A percentile compares a stretch with the other conserved stretches of the same genome.
Conservation (phyloP, 768 basidiomycete species). For the Pisolithus tinctorius region DNA sequence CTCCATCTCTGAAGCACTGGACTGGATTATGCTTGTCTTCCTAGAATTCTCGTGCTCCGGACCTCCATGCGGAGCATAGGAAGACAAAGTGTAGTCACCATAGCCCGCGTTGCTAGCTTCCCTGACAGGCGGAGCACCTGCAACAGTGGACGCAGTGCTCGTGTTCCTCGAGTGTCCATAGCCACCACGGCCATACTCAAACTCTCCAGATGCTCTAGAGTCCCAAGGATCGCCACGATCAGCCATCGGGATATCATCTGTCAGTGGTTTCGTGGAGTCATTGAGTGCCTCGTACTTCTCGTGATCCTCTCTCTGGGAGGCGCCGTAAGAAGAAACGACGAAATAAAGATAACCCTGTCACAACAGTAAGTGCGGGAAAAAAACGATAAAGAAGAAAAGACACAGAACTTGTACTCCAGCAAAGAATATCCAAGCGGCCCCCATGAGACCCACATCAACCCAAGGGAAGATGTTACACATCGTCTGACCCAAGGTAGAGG, state of each 20-base stretch:
- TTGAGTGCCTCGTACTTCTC: conserved; percentile 71
- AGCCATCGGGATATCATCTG: conserved; percentile 56
- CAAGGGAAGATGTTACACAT: conserved; percentile 90
- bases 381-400: neutral
- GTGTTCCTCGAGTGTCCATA: conserved; percentile 47
- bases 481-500: conserved; percentile 48
- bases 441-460: conserved; percentile 91
- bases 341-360: conserved; percentile 42
- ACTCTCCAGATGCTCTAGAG: conserved; percentile 42
- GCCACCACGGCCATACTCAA: conserved; percentile 24
- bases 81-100: conserved; percentile 18
- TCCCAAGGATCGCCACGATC: conserved; percentile 70
- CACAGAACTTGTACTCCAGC: conserved; percentile 64
- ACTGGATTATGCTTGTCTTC: conserved; percentile 13
- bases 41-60: conserved; percentile 14
- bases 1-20: conserved; percentile 30
- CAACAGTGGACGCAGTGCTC: conserved; percentile 56
- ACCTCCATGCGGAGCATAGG: conserved; percentile 28
- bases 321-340: conserved; percentile 58
- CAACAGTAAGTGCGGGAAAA: neutral
- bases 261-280: conserved; percentile 47
- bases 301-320: conserved; percentile 73
- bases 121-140: conserved; percentile 42
- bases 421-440: conserved; percentile 76
- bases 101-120: conserved; percentile 33